These are phyloP conservation scores for Kazachstania taianensis DNA, from an alignment of 805 yeast genomes.

Conservation along the genomic window DNA sequence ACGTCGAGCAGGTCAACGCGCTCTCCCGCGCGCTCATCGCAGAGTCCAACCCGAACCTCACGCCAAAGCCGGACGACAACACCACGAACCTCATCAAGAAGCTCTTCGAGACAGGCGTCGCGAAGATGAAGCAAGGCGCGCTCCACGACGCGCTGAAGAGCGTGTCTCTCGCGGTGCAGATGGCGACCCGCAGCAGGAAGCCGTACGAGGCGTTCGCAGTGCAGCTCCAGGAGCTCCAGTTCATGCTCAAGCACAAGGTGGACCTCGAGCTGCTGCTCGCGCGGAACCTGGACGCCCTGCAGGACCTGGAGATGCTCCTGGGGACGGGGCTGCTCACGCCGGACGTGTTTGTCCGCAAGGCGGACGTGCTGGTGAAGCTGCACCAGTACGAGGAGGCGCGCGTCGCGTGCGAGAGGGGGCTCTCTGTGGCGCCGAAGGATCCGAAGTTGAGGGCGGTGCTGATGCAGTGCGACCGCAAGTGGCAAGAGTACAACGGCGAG, in stretches of 20 bases:
- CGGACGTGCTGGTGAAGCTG: slow-evolving; percentile 51
- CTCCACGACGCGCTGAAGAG: slow-evolving; percentile 53
- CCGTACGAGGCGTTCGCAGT: slow-evolving; percentile 68
- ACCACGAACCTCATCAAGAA: slow-evolving; percentile 48
- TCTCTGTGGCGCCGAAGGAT: slow-evolving; percentile 50
- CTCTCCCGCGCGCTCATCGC: slow-evolving; percentile 27
- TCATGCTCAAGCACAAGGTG: slow-evolving; percentile 58
- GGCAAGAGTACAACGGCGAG: slow-evolving; percentile 27
- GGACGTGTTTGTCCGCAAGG: slow-evolving; percentile 64
- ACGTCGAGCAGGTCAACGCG: slow-evolving; percentile 29
- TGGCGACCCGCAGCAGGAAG: slow-evolving; percentile 51
- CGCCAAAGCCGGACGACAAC: slow-evolving; percentile 43
- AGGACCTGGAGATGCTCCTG: slow-evolving; percentile 58
- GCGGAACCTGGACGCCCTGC: slow-evolving; percentile 48
- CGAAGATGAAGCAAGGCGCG: slow-evolving; percentile 43
- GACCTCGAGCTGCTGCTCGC: slow-evolving; percentile 54
- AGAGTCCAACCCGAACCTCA: slow-evolving; percentile 42
- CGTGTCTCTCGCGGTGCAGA: slow-evolving; percentile 54
- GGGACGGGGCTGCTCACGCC: slow-evolving; percentile 50
- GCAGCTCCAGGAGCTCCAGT: slow-evolving; percentile 56
- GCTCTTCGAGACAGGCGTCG: slow-evolving; percentile 53
- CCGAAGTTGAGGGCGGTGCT: slow-evolving; percentile 22
- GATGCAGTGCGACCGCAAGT: slow-evolving; percentile 19
- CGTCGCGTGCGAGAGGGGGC: slow-evolving; percentile 62
- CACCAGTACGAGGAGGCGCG: slow-evolving; percentile 55